Evolutionary conservation across 441 rosid genomes (phyloP).

Genomic region (Flueggea neowawraea): DNA sequence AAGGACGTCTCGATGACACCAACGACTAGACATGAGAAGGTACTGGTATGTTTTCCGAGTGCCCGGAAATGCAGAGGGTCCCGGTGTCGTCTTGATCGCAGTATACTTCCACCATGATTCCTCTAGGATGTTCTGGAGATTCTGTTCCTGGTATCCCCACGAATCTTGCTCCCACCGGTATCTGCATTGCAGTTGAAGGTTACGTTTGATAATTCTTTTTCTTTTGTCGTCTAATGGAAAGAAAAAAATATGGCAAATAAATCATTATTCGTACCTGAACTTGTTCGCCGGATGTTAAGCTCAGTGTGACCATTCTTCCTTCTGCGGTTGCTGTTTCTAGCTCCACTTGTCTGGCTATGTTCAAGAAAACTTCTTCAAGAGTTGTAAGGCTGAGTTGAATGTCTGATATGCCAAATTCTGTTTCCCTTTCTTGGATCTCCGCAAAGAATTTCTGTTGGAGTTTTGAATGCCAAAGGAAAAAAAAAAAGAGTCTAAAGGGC

Average conservation of each 20-base stretch:
- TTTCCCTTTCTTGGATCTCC: conserved; percentile 66
- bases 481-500: too few relatives aligned
- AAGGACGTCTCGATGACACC: too few relatives aligned
- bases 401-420: conserved; percentile 64
- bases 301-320: conserved; percentile 58
- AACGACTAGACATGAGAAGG: conserved; percentile 36
- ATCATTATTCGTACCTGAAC: conserved; percentile 39
- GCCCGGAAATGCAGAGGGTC: conserved; percentile 72
- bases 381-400: conserved; percentile 86
- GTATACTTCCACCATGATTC: conserved; percentile 87
- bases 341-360: conserved; percentile 81
- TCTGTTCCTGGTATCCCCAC: conserved; percentile 78
- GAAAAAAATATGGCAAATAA: too few relatives aligned
- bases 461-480: conserved; percentile 8
- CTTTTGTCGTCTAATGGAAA: too few relatives aligned
- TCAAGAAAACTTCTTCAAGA: conserved; percentile 91
- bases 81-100: conserved; percentile 86
- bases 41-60: conserved; percentile 56
- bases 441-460: conserved; percentile 48
- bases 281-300: conserved; percentile 55
- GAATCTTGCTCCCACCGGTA: conserved; percentile 79
- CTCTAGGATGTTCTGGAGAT: conserved; percentile 54
- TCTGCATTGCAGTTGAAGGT: conserved; percentile 24
- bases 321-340: conserved; percentile 80
- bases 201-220: too few relatives aligned